Base-by-base conservation (phyloP, 257 asterid genomes). In the Solanum gandarillasii region DNA sequence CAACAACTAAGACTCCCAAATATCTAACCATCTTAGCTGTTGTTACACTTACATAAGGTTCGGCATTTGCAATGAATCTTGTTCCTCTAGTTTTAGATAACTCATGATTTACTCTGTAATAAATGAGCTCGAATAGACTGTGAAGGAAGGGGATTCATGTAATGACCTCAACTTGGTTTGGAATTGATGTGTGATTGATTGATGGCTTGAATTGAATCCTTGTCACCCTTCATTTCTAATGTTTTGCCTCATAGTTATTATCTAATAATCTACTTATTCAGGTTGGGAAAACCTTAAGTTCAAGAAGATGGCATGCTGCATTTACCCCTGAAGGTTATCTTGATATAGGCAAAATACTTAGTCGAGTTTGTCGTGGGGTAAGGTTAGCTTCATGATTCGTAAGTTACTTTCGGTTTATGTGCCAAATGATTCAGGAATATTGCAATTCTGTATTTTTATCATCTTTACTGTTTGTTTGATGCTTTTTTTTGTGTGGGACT, bases 281-380 rank as follows among this genome's bases (percentile, higher is more conserved):
- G 99, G 95, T 92, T 75, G 98, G 98, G 25, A 97, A 92, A 91
- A 95, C 99, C 34, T 89, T 97, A 88, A 97, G 99, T 91, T 85
- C 90, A 65, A 92, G 99, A 87, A 95, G 94, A 89, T 97, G 99
- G 99, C 94, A 90, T 6, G 95, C 98, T 85, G 95, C 98, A 83
- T 95, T 97, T 91, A 91, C 95, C 85, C 84, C 92, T 1, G 98
- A 95, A 90, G 99, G 99, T 85, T 88, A 90, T 88, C 99, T 97
- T 88, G 97, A 97, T 90, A 94, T 97, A 52, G 91, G 96, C 84
- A 95, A 92, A 91, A 94, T 94, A 73, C 99, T 97, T 32, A 4
- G 94, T 87, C 94, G 99, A 86, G 93, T 97, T 88, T 92, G 92
- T 84, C 98, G 95, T 31, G 98, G 99, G 92, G 99, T 97, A 89